Conservation (phyloP, 2,329 filamentous ascomycete genomes). For the Fusarium coicis region DNA sequence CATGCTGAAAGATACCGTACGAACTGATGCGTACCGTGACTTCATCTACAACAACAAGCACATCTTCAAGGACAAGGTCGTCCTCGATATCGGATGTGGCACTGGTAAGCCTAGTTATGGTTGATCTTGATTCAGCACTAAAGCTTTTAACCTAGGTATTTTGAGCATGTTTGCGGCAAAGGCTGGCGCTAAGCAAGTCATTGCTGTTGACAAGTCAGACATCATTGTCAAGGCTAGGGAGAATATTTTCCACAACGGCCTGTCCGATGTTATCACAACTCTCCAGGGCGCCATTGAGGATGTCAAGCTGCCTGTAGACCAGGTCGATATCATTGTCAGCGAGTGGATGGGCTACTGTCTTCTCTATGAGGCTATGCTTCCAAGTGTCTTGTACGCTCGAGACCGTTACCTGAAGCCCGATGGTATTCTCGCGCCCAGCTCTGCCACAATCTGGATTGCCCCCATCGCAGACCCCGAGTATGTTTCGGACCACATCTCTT, state of each 20-base stretch:
- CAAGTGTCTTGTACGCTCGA: constrained; percentile 87
- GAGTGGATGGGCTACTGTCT: constrained; percentile 99
- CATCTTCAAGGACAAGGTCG: constrained; percentile 84
- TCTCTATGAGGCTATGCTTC: constrained; percentile 95
- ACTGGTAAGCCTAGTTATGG: constrained; percentile 58
- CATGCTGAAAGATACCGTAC: constrained; percentile 91
- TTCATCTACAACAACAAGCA: constrained; percentile 94
- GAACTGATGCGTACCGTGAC: constrained; percentile 92
- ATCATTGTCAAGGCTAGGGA: constrained; percentile 89
- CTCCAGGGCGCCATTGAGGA: constrained; percentile 90
- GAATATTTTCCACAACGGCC: constrained; percentile 84
- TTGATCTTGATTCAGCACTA: constrained; percentile 6
- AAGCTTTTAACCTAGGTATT: constrained; percentile 66
- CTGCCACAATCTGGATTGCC: constrained; percentile 84
- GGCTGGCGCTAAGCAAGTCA: constrained; percentile 85
- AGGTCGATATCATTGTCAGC: constrained; percentile 94
- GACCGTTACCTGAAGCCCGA: constrained; percentile 85
- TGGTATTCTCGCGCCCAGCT: constrained; percentile 87
- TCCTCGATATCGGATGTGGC: constrained; percentile 91
- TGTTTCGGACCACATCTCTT: constrained; percentile 79
- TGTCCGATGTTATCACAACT: constrained; percentile 79
- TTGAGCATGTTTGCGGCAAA: constrained; percentile 94
- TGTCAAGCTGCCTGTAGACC: constrained; percentile 77
- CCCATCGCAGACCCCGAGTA: constrained; percentile 83
- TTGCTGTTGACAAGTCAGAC: constrained; percentile 91